These are phyloP conservation scores for Bjerkandera adusta DNA, from an alignment of 1,284 basidiomycete species.

Conservation along the genomic window DNA sequence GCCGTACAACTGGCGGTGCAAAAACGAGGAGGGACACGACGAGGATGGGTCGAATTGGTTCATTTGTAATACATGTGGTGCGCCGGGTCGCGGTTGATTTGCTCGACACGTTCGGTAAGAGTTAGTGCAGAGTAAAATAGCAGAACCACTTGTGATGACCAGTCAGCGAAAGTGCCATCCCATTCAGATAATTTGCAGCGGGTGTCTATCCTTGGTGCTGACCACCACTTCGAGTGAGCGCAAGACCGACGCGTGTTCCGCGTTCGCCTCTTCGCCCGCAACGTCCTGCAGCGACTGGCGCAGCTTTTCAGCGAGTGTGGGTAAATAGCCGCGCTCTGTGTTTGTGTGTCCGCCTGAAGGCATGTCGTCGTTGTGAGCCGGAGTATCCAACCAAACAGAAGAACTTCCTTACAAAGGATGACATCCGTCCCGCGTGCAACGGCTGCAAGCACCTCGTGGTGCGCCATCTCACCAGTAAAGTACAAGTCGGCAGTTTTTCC, in stretches of 20 bases:
- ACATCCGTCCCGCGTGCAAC: constrained; percentile 73
- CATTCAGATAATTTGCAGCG: constrained; percentile 45
- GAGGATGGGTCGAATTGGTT: too few species aligned
- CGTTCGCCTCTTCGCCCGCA: constrained; percentile 21
- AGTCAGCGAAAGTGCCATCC: not conserved
- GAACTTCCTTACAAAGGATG: constrained; percentile 75
- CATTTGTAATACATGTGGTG: too few species aligned
- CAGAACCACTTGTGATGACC: not conserved
- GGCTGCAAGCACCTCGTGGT: constrained; percentile 83
- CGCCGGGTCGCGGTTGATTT: too few species aligned
- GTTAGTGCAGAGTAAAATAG: not conserved
- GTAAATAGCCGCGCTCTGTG: constrained; percentile 86
- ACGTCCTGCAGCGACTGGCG: constrained; percentile 44
- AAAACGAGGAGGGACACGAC: too few species aligned
- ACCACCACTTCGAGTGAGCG: constrained; percentile 47
- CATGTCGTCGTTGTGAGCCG: not conserved
- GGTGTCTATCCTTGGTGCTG: constrained; percentile 60
- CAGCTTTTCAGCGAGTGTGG: constrained; percentile 63
- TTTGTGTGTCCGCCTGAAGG: constrained; percentile 59
- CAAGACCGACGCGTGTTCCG: constrained; percentile 24
- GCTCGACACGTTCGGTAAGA: not conserved
- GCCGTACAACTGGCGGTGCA: too few species aligned
- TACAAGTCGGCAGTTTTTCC: constrained; percentile 77
- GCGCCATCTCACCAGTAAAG: constrained; percentile 90
- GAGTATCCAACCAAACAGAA: too few species aligned